Evolutionary conservation across 108 stramenopile genomes (phyloP).

Genomic region (Fistulifera pelliculosa): DNA sequence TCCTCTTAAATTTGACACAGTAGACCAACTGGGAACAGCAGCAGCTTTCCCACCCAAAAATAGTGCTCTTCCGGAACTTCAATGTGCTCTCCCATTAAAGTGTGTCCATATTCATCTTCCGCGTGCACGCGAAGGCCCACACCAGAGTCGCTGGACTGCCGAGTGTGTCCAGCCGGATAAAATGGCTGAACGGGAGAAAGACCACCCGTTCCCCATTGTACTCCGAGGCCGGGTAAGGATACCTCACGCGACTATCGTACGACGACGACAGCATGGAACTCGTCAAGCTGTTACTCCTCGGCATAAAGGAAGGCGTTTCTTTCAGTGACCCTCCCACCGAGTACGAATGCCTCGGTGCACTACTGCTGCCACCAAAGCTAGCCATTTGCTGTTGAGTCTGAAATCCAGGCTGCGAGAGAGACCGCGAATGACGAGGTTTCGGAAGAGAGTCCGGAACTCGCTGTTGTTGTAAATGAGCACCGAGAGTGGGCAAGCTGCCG

Average conservation of each 20-base stretch:
- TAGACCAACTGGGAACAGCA: conserved; percentile 63
- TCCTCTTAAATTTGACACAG: conserved; percentile 91
- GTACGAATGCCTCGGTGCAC: conserved; percentile 1
- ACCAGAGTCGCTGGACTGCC: conserved; percentile 2
- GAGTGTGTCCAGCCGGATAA: not conserved
- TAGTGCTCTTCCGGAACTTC: conserved; percentile 24
- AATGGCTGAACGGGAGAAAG: not conserved
- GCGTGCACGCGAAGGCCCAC: conserved; percentile 3
- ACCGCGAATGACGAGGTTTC: conserved; percentile 11
- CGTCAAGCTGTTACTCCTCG: too few relatives aligned
- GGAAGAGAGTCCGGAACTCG: not conserved
- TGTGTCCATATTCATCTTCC: conserved; percentile 36
- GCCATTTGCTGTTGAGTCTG: conserved; percentile 1
- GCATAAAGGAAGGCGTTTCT: too few relatives aligned
- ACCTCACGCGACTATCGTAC: too few relatives aligned
- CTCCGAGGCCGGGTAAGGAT: too few relatives aligned
- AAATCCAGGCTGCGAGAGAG: conserved; percentile 10
- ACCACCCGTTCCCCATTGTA: too few relatives aligned
- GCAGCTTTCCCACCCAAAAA: conserved; percentile 12
- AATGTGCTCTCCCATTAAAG: conserved; percentile 38
- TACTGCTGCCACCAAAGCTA: conserved; percentile 2
- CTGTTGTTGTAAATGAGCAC: conserved; percentile 14
- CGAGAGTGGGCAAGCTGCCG: conserved; percentile 10
- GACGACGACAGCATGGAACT: too few relatives aligned
- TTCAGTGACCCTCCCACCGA: too few relatives aligned